These are phyloP conservation scores for Phytophthora cajani DNA, from an alignment of 352 stramenopile species.

Conservation along the genomic window DNA sequence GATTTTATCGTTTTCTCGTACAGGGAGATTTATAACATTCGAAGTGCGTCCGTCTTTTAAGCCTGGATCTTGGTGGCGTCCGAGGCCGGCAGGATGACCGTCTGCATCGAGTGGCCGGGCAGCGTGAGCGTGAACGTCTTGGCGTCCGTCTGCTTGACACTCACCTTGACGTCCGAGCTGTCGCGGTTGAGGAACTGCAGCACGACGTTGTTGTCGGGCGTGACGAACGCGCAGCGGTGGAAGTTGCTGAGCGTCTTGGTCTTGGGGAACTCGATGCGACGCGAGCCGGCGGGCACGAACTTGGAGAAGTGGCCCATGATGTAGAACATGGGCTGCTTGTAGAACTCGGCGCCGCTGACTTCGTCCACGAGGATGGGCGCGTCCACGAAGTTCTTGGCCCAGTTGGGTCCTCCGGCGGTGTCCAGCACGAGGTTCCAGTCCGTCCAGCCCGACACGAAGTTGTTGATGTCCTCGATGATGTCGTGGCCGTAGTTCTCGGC, in stretches of 20 bases:
- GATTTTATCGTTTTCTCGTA: not conserved
- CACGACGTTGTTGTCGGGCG: constrained; percentile 50
- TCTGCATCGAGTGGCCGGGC: constrained; percentile 34
- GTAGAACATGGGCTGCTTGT: constrained; percentile 73
- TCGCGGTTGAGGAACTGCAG: constrained; percentile 55
- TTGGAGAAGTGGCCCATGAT: constrained; percentile 66
- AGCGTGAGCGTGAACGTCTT: constrained; percentile 34
- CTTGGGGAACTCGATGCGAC: constrained; percentile 52
- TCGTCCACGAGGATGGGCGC: constrained; percentile 63
- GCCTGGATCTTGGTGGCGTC: constrained; percentile 29
- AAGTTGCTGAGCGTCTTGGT: constrained; percentile 39
- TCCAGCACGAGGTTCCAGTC: constrained; percentile 87
- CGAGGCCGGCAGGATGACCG: constrained; percentile 38
- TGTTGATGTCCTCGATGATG: constrained; percentile 85
- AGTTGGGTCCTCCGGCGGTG: constrained; percentile 71
- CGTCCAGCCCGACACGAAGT: constrained; percentile 71
- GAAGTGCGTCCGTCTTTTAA: constrained; percentile 6
- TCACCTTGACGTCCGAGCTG: constrained; percentile 34
- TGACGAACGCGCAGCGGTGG: constrained; percentile 58
- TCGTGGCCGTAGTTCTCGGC: constrained; percentile 81
- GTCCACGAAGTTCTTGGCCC: constrained; percentile 72
- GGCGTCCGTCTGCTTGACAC: constrained; percentile 27
- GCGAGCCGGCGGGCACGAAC: constrained; percentile 58
- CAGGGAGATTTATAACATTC: constrained; percentile 10
- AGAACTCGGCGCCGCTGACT: constrained; percentile 46